Evolutionary conservation across 2,329 filamentous ascomycete genomes (phyloP).

Genomic region (Diplodia seriata): DNA sequence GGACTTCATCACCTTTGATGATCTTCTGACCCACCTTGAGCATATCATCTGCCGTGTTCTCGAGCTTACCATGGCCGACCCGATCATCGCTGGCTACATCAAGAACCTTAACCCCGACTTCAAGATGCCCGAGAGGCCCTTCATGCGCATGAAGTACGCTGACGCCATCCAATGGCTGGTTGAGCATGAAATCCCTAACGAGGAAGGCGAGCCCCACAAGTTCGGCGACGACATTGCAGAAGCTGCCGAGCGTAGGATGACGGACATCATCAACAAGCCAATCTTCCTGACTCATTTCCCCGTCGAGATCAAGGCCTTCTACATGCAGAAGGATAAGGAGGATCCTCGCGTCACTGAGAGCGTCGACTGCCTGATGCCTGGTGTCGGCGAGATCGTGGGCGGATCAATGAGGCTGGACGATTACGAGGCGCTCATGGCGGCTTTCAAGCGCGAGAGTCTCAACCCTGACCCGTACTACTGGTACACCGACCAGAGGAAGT

Average conservation of each 20-base stretch:
- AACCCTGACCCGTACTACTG: conserved; percentile 90
- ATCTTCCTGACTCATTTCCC: conserved; percentile 99
- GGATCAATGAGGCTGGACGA: conserved; percentile 96
- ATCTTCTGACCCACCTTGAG: conserved; percentile 87
- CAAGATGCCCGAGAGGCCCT: conserved; percentile 79
- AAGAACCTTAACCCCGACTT: conserved; percentile 92
- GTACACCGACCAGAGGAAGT: conserved; percentile 98
- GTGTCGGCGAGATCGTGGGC: conserved; percentile 95
- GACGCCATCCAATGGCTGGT: conserved; percentile 95
- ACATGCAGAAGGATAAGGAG: conserved; percentile 88
- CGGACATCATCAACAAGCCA: conserved; percentile 91
- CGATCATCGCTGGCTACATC: conserved; percentile 73
- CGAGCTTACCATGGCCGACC: conserved; percentile 76
- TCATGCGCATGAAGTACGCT: conserved; percentile 91
- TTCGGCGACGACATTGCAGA: conserved; percentile 99
- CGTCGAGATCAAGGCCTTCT: conserved; percentile 96
- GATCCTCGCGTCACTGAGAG: conserved; percentile 89
- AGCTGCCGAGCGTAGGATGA: conserved; percentile 96
- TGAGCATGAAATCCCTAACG: conserved; percentile 89
- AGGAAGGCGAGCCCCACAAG: conserved; percentile 85
- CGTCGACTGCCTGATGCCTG: conserved; percentile 87
- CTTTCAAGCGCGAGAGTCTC: conserved; percentile 87
- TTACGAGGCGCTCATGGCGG: conserved; percentile 86
- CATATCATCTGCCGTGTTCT: conserved; percentile 86
- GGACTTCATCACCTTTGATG: conserved; percentile 92